These are phyloP conservation scores for Naganishia kalamii DNA, from an alignment of 768 basidiomycete genomes.

Conservation along the genomic window DNA sequence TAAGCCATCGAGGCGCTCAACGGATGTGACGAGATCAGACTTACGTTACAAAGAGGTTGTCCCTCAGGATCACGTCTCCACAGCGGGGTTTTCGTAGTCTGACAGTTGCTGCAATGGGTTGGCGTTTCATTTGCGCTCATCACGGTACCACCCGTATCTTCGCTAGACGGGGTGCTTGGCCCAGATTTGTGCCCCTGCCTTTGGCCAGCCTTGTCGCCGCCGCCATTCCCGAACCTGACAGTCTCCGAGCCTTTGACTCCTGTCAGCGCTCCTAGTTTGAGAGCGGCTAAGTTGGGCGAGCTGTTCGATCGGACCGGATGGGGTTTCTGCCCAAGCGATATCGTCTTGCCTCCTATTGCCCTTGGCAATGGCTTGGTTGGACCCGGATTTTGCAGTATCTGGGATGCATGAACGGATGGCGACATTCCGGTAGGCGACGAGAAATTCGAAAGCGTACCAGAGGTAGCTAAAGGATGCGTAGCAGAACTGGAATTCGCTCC, in stretches of 20 bases:
- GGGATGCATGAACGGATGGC: not conserved
- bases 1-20: not conserved
- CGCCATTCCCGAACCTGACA: not conserved
- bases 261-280: slow-evolving; percentile 27
- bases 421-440: slow-evolving; percentile 18
- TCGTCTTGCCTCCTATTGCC: slow-evolving; percentile 32
- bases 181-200: slow-evolving; percentile 5
- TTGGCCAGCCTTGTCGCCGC: not conserved
- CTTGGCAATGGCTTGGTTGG: slow-evolving; percentile 39
- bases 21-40: not conserved
- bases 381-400: not conserved
- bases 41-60: slow-evolving; percentile 71
- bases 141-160: slow-evolving; percentile 56
- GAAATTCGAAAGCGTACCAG: slow-evolving; percentile 12
- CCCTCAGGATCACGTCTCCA: slow-evolving; percentile 91
- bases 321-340: not conserved
- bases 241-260: not conserved
- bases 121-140: slow-evolving; percentile 51
- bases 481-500: slow-evolving; percentile 49
- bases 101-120: slow-evolving; percentile 88
- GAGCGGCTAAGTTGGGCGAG: slow-evolving; percentile 38
- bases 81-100: slow-evolving; percentile 87
- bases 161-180: slow-evolving; percentile 29
- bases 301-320: slow-evolving; percentile 37
- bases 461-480: slow-evolving; percentile 46